These are phyloP conservation scores for Haematococcus lacustris DNA, from an alignment of 139 green algal species.

Conservation along the genomic window DNA sequence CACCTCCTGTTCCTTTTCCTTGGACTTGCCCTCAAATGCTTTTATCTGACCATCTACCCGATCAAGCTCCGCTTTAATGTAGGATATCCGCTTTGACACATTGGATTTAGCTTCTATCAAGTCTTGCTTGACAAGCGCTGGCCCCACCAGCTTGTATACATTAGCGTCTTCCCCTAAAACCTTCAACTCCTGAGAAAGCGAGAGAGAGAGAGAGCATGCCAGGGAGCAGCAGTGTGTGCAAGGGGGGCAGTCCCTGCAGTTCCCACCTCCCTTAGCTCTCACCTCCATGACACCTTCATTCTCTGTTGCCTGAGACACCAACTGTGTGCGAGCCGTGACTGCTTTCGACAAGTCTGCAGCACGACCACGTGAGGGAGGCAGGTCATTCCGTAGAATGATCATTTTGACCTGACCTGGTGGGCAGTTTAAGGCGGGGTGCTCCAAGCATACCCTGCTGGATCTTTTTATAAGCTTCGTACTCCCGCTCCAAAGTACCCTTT, in stretches of 20 bases:
- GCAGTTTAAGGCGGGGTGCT: not conserved
- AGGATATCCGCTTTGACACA: conserved; percentile 83
- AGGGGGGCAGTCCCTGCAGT: not conserved
- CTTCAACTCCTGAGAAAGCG: conserved; percentile 61
- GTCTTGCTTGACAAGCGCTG: conserved; percentile 81
- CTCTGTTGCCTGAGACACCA: not conserved
- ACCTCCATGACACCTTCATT: not conserved
- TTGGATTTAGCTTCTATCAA: conserved; percentile 78
- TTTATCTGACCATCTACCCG: conserved; percentile 38
- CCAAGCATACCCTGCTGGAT: not conserved
- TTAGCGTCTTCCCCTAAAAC: conserved; percentile 63
- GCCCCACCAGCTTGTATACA: conserved; percentile 87
- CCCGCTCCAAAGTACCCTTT: not conserved
- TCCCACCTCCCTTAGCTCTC: not conserved
- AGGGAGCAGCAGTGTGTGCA: not conserved
- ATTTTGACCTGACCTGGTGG: not conserved
- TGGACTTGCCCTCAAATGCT: conserved; percentile 33
- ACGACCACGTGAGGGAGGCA: not conserved
- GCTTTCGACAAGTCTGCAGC: not conserved
- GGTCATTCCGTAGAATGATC: not conserved
- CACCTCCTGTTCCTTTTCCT: conserved; percentile 44
- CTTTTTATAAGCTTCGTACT: not conserved
- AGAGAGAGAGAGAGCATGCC: not conserved
- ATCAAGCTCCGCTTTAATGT: conserved; percentile 57
- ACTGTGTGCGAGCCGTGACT: not conserved